phyloP scores from a whole-genome alignment of 805 yeast species.

The Suhomyces vadensis region DNA sequence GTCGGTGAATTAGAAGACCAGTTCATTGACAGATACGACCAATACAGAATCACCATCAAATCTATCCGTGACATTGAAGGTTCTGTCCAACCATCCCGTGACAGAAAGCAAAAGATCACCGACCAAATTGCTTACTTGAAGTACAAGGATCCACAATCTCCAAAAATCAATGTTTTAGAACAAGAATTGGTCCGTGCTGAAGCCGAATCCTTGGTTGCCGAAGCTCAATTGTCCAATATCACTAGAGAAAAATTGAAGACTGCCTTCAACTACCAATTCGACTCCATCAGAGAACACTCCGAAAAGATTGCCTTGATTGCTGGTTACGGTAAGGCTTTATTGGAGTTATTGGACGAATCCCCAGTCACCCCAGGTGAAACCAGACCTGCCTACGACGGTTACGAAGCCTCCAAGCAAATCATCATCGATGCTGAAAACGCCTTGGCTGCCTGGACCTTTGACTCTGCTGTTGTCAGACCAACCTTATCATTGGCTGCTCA shows the following conservation, averaged over 20 bases:
- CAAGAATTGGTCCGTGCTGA: constrained; percentile 90
- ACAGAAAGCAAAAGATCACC: constrained; percentile 80
- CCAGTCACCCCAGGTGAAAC: constrained; percentile 93
- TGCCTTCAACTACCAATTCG: constrained; percentile 82
- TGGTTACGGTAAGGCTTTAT: constrained; percentile 84
- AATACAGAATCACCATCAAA: constrained; percentile 79
- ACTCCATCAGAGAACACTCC: constrained; percentile 80
- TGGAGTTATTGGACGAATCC: constrained; percentile 79
- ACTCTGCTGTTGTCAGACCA: constrained; percentile 79
- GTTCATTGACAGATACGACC: constrained; percentile 83
- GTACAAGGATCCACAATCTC: constrained; percentile 82
- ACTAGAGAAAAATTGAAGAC: constrained; percentile 86
- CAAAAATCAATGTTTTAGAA: constrained; percentile 78
- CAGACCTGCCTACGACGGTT: constrained; percentile 86
- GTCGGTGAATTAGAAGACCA: constrained; percentile 86
- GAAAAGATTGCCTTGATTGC: constrained; percentile 86
- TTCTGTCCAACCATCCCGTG: constrained; percentile 85
- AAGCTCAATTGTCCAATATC: constrained; percentile 85
- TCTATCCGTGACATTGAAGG: constrained; percentile 82
- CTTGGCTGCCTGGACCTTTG: constrained; percentile 81
- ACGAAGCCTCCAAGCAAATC: constrained; percentile 85
- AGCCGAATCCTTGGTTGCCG: constrained; percentile 89
- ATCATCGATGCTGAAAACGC: constrained; percentile 85
- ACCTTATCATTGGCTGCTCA: constrained; percentile 66
- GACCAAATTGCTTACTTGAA: constrained; percentile 82